Conservation (phyloP, 192 early-diverging fungal species). For the Phycomyces blakesleeanus region DNA sequence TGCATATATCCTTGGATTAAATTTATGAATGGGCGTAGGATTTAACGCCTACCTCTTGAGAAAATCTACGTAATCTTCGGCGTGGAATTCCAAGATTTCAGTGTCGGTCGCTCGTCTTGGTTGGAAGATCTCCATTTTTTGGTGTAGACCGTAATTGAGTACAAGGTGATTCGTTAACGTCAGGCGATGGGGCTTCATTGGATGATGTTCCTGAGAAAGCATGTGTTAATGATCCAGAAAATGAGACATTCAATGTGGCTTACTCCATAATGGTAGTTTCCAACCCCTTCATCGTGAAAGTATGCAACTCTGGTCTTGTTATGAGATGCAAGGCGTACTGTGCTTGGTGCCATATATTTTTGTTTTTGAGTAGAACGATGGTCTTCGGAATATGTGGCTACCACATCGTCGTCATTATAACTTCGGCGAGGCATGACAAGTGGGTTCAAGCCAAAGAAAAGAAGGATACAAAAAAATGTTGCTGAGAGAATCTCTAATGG, state of each 20-base stretch:
- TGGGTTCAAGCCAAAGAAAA: background rate
- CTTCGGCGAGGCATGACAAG: slow-evolving; percentile 18
- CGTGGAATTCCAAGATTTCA: slow-evolving; percentile 93
- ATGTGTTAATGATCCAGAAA: background rate
- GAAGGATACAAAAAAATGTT: background rate
- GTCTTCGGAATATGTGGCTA: slow-evolving; percentile 28
- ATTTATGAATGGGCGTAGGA: background rate
- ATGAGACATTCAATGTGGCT: slow-evolving; percentile 5
- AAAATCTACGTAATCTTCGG: slow-evolving; percentile 95
- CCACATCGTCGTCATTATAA: slow-evolving; percentile 21
- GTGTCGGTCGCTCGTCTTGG: slow-evolving; percentile 82
- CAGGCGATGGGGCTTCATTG: slow-evolving; percentile 91
- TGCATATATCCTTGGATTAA: slow-evolving; percentile 4
- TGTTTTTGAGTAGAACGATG: slow-evolving; percentile 17
- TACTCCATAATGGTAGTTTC: slow-evolving; percentile 80
- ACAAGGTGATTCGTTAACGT: slow-evolving; percentile 93
- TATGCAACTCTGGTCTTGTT: slow-evolving; percentile 66
- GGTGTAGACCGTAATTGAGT: slow-evolving; percentile 86
- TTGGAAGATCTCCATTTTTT: slow-evolving; percentile 84
- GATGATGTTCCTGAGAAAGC: slow-evolving; percentile 56
- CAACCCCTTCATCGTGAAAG: slow-evolving; percentile 72
- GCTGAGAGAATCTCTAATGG: too few species aligned
- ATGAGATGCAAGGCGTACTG: slow-evolving; percentile 40
- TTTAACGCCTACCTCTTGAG: slow-evolving; percentile 58
- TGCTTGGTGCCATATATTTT: slow-evolving; percentile 17